Conservation (phyloP, 768 basidiomycete genomes). For the Aureoboletus auriporus region DNA sequence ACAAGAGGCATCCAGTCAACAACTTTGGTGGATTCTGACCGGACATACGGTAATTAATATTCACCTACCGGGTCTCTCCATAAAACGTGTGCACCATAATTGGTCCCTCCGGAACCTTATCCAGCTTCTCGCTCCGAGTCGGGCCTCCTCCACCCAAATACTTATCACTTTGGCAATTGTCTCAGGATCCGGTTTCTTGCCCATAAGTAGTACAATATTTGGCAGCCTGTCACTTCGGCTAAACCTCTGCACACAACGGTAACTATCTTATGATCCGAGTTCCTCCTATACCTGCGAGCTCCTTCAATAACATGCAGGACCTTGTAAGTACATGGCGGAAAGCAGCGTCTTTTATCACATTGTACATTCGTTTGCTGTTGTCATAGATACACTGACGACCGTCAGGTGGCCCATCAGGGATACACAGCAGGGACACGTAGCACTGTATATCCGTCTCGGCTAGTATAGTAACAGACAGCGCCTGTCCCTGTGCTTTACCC, state of each 20-base stretch:
- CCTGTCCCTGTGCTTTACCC: slow-evolving; percentile 20
- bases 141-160: no score
- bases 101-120: slow-evolving; percentile 6
- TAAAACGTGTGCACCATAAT: slow-evolving; percentile 12
- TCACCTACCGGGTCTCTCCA: slow-evolving; percentile 13
- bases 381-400: not conserved
- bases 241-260: not conserved
- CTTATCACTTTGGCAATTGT: not conserved
- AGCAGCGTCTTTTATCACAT: slow-evolving; percentile 1
- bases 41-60: slow-evolving; percentile 1
- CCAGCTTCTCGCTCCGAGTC: not conserved
- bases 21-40: no score
- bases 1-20: not conserved
- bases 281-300: no score
- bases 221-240: not conserved
- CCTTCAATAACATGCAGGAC: not conserved
- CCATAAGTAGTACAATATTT: not conserved
- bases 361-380: slow-evolving; percentile 3
- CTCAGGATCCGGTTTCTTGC: not conserved
- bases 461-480: not conserved
- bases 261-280: no score
- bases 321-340: not conserved
- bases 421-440: not conserved
- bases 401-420: not conserved
- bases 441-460: not conserved